Base-by-base conservation (phyloP, 106 monocot genomes). In the Posidonia australis region DNA sequence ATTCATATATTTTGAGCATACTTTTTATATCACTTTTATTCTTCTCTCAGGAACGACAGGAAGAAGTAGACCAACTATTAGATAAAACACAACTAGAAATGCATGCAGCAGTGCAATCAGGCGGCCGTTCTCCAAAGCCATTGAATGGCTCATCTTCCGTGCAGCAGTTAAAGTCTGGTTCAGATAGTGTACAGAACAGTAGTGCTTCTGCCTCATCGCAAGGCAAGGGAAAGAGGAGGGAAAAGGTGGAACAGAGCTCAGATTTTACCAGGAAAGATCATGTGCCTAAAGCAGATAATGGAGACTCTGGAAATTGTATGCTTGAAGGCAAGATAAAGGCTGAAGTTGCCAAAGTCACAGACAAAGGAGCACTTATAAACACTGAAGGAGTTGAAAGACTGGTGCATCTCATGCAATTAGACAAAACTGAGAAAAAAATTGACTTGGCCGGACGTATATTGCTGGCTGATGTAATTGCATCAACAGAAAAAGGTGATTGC, bases 71-170 rank as follows among this genome's bases (percentile, higher is more conserved):
- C 76, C 66, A 71, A 47, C 77, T 90, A 63, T 79, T 98, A 54
- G 82, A 91, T 65, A 98, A 68, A 81, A 80, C 87, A 63, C 74
- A 65, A 65, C 53, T 71, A 85, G 96, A 98, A 77, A 98, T 98
- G 90, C 96, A 90, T 83, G 87, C 94, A 69, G 76, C 82, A 71
- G 78, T 94, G 57, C 90, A 86, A 43, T 87, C 94, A 67, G 90
- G 94, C 44, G 90, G 84, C 11, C 83, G 86, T 63, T 96, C 94
- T 59, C 90, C 94, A 42, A 96, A 96, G 67, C 59, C 70, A 69
- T 71, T 78, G 61, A 96, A 87, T 64, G 78, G 82, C 59, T 67
- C 84, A 32, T 43, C 83, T 58, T 78, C 82, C 42, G 47, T 75
- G 53, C 90, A 96, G 60, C 92, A 87, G 58, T 41, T 89, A 54